phyloP scores from a whole-genome alignment of 495 filamentous ascomycete genomes.

The Podospora conica region DNA sequence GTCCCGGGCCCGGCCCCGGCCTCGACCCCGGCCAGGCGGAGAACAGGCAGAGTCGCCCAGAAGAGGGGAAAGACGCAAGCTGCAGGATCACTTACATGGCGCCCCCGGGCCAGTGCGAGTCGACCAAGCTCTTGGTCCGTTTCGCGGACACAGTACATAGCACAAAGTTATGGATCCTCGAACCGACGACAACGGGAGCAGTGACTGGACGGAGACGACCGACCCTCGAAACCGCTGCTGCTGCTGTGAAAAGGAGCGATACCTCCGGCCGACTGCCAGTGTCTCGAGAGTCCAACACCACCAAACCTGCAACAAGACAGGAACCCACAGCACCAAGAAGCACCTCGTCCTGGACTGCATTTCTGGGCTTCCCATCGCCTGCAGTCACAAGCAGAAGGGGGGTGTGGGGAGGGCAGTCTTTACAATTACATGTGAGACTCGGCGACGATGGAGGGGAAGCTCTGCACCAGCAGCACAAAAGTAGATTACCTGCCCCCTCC shows the following conservation, averaged over 20 bases:
- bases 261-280: neutral
- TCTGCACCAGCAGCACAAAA: neutral
- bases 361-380: neutral
- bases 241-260: neutral
- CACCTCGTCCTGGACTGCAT: neutral
- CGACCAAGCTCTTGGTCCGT: neutral
- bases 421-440: neutral
- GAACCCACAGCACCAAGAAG: neutral
- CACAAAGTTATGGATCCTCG: neutral
- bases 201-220: neutral
- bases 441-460: neutral
- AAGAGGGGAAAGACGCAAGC: neutral
- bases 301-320: neutral
- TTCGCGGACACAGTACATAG: neutral
- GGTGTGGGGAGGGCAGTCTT: neutral
- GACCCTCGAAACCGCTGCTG: neutral
- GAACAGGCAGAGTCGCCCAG: neutral
- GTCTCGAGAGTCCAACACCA: neutral
- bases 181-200: neutral
- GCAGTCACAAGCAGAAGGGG: neutral
- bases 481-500: neutral
- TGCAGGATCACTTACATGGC: neutral
- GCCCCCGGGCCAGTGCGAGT: too few relatives aligned
- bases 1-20: too few relatives aligned
- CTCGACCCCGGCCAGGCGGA: neutral